Percentiles rank a stretch among this genome's conserved stretches.
Evolutionary conservation across 2,329 filamentous ascomycete genomes (phyloP).

Genomic region (Periconia digitata): DNA sequence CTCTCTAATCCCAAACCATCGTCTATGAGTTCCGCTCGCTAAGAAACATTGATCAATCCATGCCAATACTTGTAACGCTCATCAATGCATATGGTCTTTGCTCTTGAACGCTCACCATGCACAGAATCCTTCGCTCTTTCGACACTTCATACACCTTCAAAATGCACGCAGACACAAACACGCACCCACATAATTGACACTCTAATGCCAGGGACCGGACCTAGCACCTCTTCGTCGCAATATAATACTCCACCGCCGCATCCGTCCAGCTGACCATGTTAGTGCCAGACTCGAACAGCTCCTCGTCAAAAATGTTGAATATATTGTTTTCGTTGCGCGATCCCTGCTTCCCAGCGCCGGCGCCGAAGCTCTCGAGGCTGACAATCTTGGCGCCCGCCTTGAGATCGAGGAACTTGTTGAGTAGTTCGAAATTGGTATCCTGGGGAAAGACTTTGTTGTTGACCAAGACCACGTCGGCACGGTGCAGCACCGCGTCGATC

Average conservation of each 20-base stretch:
- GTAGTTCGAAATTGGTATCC: conserved; percentile 78
- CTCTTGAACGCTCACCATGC: no score
- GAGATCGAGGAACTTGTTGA: conserved; percentile 88
- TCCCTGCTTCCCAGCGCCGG: conserved; percentile 75
- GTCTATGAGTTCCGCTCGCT: no score
- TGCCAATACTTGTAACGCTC: no score
- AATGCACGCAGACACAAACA: no score
- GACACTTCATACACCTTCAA: no score
- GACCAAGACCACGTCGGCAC: conserved; percentile 92
- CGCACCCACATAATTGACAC: neutral
- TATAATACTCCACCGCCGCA: conserved; percentile 80
- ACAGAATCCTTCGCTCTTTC: no score
- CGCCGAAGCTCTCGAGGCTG: conserved; percentile 82
- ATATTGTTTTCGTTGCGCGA: conserved; percentile 76
- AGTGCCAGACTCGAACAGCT: conserved; percentile 69
- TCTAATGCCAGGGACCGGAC: neutral
- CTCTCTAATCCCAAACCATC: no score
- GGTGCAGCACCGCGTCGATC: conserved; percentile 73
- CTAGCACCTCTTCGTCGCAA: conserved; percentile 62
- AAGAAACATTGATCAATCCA: no score
- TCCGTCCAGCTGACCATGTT: conserved; percentile 87
- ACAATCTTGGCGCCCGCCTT: conserved; percentile 89
- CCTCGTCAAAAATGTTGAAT: conserved; percentile 77
- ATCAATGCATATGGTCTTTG: no score
- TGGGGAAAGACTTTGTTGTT: conserved; percentile 98